Base-by-base conservation (phyloP, 2,329 filamentous ascomycete species). In the Zymoseptoria passerinii region DNA sequence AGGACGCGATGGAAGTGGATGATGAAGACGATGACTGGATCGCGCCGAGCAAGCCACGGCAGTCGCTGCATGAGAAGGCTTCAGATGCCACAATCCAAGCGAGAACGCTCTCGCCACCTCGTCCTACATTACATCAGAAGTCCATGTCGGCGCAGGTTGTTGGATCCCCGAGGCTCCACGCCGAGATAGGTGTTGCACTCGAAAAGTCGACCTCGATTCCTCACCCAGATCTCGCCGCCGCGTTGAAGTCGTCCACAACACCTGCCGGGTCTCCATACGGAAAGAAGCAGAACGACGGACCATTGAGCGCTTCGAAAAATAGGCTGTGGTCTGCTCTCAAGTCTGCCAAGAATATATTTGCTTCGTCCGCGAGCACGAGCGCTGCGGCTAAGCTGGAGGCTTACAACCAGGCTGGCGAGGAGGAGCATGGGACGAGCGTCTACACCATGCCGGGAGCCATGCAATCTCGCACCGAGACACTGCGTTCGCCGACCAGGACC, bases 291-390 rank as follows among this genome's bases (percentile, higher is more conserved):
- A 81, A 63, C 71, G 91, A 95, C 65, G 92, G 88, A 59, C 90
- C 90, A 4, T 74, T 96, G 59, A 96, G 92, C 73, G 90, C 94
- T 54, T 92, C 94, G 28, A 97, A 96, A 76, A 90, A 89, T 69
- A 95, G 91, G 71, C 79, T 97, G 52, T 95, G 92, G 52, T 95
- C 92, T 8, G 91, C 96, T 60, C 79, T 96, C 66, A 92, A 91
- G 74, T 89, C 87, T 57, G 94, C 92, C 3, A 92, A 89, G 72
- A 89, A 87, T 13, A 82, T 96, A 53, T 86, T 96, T 62, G 90
- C 87, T 18, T 95, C 88, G 65, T 92, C 81, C 61, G 83, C 80
- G 59, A 77, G 80, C 50, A 73, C 80, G 10, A 83, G 82, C 61
- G 81, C 81, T 51, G 80, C 83, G 50, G 80, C 80, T 2, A 84